These are phyloP conservation scores for Aspergillus haitiensis DNA, from an alignment of 495 filamentous ascomycete genomes.

Conservation along the genomic window DNA sequence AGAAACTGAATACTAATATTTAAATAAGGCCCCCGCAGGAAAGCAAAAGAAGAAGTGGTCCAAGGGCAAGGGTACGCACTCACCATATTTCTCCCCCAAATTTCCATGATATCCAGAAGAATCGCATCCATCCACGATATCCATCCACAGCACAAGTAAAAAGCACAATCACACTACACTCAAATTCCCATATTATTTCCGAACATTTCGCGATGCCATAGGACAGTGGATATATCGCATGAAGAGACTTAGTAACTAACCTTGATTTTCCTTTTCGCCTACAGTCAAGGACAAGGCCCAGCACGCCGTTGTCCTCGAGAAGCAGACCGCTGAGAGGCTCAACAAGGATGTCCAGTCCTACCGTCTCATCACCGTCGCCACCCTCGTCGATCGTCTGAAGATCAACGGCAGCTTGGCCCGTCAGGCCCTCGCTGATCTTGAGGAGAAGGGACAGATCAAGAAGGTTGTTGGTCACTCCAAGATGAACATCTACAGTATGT, in stretches of 20 bases:
- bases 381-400: constrained; percentile 98
- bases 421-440: constrained; percentile 84
- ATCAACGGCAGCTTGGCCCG: constrained; percentile 98
- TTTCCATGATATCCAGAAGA: too few relatives aligned
- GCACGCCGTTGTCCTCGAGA: constrained; percentile 82
- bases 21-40: constrained; percentile 76
- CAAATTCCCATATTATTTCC: background rate
- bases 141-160: constrained; percentile 12
- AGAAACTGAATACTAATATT: constrained; percentile 15
- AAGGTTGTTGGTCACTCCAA: constrained; percentile 95
- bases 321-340: constrained; percentile 63
- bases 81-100: constrained; percentile 14
- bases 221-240: constrained; percentile 2
- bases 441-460: constrained; percentile 98
- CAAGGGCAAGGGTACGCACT: constrained; percentile 89
- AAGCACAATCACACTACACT: background rate
- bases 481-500: constrained; percentile 93
- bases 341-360: constrained; percentile 99
- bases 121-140: constrained; percentile 20
- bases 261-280: constrained; percentile 21
- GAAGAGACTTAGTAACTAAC: constrained; percentile 26
- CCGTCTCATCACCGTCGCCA: constrained; percentile 98
- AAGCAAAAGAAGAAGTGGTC: constrained; percentile 88
- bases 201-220: background rate
- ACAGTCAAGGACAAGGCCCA: constrained; percentile 99